Percentiles rank a stretch among this genome's conserved stretches.
Evolutionary conservation across 805 yeast species (phyloP).

Genomic region (Candida endomychidarum): DNA sequence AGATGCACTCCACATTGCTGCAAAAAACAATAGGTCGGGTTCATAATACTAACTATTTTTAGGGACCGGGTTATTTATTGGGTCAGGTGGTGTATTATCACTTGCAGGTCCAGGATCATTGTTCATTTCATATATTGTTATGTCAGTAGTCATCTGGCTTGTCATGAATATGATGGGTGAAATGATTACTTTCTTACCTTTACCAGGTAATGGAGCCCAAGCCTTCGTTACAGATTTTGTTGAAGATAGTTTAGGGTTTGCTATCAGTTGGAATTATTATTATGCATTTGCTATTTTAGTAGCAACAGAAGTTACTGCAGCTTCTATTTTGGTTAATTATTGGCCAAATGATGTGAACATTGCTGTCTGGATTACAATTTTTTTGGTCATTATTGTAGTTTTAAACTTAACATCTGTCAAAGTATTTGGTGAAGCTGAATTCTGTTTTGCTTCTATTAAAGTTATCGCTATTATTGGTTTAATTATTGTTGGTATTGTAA

Average conservation of each 20-base stretch:
- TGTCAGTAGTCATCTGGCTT: slow-evolving; percentile 17
- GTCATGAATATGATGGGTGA: slow-evolving; percentile 17
- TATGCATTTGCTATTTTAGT: slow-evolving; percentile 34
- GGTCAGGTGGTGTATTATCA: slow-evolving; percentile 34
- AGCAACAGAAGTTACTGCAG: slow-evolving; percentile 39
- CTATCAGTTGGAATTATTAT: slow-evolving; percentile 42
- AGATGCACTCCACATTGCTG: too few relatives aligned
- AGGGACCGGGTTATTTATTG: slow-evolving; percentile 53
- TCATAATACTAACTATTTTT: not conserved
- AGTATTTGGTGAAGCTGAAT: slow-evolving; percentile 38
- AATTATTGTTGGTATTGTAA: slow-evolving; percentile 33
- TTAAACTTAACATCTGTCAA: slow-evolving; percentile 31
- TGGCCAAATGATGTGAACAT: slow-evolving; percentile 35
- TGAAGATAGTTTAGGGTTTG: slow-evolving; percentile 17
- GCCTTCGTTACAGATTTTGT: slow-evolving; percentile 15
- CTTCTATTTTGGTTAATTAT: slow-evolving; percentile 34
- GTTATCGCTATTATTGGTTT: slow-evolving; percentile 31
- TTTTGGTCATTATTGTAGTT: slow-evolving; percentile 24
- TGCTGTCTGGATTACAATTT: slow-evolving; percentile 42
- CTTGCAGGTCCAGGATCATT: slow-evolving; percentile 39
- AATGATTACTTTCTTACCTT: slow-evolving; percentile 18
- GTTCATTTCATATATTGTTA: slow-evolving; percentile 32
- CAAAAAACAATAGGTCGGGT: too few relatives aligned
- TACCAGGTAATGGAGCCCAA: slow-evolving; percentile 14
- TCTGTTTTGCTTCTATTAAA: slow-evolving; percentile 34